Percentiles rank a stretch among this genome's conserved stretches.
Conservation (phyloP, 225 moss, liverwort and hornwort genomes). For the Neckera pumila region DNA sequence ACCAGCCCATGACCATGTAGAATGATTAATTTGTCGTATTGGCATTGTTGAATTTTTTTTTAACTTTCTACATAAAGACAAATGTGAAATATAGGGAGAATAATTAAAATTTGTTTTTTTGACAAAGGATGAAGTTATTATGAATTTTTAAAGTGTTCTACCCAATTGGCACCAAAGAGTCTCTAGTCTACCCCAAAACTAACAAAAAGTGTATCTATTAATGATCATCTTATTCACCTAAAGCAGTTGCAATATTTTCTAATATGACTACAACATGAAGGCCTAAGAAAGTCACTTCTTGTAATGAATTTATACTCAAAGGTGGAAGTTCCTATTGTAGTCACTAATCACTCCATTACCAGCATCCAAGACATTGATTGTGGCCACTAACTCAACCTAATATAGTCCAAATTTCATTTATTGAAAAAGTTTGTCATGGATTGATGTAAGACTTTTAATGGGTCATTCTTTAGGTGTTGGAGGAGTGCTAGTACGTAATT, state of each 20-base stretch:
- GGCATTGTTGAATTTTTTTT: not conserved
- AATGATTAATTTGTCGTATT: not conserved
- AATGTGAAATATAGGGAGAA: not conserved
- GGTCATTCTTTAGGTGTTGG: too few relatives aligned
- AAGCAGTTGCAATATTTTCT: not conserved
- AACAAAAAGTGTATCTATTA: not conserved
- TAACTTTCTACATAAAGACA: not conserved
- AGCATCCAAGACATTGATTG: not conserved
- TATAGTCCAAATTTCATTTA: not conserved
- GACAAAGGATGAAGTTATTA: not conserved
- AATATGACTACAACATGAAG: not conserved
- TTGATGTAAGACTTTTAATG: not conserved
- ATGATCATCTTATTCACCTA: not conserved
- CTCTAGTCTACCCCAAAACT: rapidly evolving
- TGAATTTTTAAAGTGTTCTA: not conserved
- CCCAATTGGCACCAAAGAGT: not conserved
- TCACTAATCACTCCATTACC: not conserved
- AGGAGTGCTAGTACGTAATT: too few relatives aligned
- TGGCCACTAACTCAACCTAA: not conserved
- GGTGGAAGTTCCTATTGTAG: not conserved
- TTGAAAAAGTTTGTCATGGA: not conserved
- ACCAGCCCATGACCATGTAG: rapidly evolving
- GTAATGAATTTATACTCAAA: not conserved
- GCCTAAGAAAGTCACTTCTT: not conserved
- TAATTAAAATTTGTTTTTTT: not conserved